Evolutionary conservation across 1,139 yeast genomes (phyloP).

Genomic region (Debaryomyces nepalensis): DNA sequence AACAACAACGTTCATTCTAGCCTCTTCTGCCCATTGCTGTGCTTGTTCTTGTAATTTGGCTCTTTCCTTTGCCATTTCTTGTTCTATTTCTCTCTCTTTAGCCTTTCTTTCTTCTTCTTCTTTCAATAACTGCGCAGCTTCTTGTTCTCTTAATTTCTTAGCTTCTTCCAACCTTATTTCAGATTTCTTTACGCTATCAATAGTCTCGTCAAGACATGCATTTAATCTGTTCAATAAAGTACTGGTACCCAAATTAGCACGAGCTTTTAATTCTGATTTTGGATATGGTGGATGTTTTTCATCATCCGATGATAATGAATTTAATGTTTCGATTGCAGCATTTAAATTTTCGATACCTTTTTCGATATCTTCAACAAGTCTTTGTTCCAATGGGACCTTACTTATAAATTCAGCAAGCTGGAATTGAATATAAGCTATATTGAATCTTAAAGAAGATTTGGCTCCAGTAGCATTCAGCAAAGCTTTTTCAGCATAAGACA

Average conservation of each 20-base stretch:
- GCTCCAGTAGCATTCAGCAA: slow-evolving; percentile 48
- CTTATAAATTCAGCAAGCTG: slow-evolving; percentile 85
- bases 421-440: slow-evolving; percentile 82
- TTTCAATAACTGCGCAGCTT: slow-evolving; percentile 45
- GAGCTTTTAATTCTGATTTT: slow-evolving; percentile 74
- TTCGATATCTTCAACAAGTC: slow-evolving; percentile 67
- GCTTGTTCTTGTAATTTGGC: slow-evolving; percentile 79
- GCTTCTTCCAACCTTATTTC: slow-evolving; percentile 75
- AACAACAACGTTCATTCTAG: slow-evolving; percentile 38
- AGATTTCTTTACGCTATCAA: slow-evolving; percentile 62
- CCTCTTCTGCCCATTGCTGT: slow-evolving; percentile 74
- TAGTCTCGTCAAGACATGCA: slow-evolving; percentile 73
- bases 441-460: slow-evolving; percentile 59
- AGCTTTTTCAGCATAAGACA: slow-evolving; percentile 67
- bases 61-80: slow-evolving; percentile 68
- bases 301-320: slow-evolving; percentile 58
- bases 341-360: slow-evolving; percentile 61
- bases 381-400: slow-evolving; percentile 61
- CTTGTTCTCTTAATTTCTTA: slow-evolving; percentile 64
- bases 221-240: slow-evolving; percentile 76
- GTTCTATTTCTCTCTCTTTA: slow-evolving; percentile 50
- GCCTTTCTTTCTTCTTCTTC: slow-evolving; percentile 45
- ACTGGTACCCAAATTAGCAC: slow-evolving; percentile 82
- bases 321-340: slow-evolving; percentile 64
- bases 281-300: slow-evolving; percentile 73